Evolutionary conservation across 2,329 filamentous ascomycete genomes (phyloP).

Genomic region (Whalleya microplaca): DNA sequence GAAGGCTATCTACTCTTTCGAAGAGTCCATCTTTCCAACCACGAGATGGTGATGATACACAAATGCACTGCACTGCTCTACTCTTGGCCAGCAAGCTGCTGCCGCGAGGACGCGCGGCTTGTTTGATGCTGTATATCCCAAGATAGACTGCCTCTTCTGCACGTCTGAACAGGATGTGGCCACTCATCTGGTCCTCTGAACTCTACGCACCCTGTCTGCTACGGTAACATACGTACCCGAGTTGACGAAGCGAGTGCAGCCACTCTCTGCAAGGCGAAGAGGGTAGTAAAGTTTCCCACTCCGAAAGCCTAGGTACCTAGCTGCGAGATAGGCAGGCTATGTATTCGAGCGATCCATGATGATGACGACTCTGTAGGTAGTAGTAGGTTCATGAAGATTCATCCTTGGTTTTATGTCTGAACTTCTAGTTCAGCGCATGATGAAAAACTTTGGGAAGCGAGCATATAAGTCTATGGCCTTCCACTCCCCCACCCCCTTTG

Average conservation of each 20-base stretch:
- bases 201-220: neutral
- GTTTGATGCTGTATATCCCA: neutral
- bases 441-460: neutral
- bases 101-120: slow-evolving; percentile 20
- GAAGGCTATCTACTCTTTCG: slow-evolving; percentile 13
- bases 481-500: slow-evolving; percentile 2
- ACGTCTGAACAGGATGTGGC: neutral
- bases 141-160: neutral
- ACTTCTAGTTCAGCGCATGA: slow-evolving; percentile 15
- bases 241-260: neutral
- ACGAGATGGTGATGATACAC: neutral
- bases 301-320: slow-evolving; percentile 29
- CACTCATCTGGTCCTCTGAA: neutral
- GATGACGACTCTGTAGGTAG: neutral
- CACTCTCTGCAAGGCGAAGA: neutral
- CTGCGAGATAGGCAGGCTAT: neutral
- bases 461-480: slow-evolving; percentile 30
- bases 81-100: neutral
- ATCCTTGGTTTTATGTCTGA: slow-evolving; percentile 9
- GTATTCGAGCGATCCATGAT: neutral
- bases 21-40: slow-evolving; percentile 9
- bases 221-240: neutral
- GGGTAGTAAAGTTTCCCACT: neutral
- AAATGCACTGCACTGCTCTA: neutral
- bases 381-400: neutral